Conservation (phyloP, 2,329 filamentous ascomycete species). For the Didymella segeticola region DNA sequence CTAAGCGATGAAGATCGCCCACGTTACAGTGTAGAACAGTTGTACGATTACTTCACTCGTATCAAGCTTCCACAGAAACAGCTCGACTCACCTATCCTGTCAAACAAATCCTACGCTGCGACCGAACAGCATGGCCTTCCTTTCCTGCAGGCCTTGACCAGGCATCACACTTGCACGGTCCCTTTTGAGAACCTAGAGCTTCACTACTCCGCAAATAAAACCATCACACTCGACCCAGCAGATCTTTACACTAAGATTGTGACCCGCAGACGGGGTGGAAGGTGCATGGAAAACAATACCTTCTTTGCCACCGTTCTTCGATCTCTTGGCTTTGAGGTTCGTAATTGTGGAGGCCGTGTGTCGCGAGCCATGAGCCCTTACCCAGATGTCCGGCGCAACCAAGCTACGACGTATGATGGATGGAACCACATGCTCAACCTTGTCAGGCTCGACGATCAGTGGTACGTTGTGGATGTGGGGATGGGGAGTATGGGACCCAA, state of each 20-base stretch:
- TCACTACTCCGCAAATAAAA: slow-evolving; percentile 46
- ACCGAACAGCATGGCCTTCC: slow-evolving; percentile 13
- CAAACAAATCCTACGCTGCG: slow-evolving; percentile 1
- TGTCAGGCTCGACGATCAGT: slow-evolving; percentile 34
- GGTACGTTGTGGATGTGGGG: slow-evolving; percentile 46
- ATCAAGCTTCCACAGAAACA: slow-evolving; percentile 11
- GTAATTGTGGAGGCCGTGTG: slow-evolving; percentile 24
- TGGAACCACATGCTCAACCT: slow-evolving; percentile 52
- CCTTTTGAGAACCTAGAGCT: slow-evolving; percentile 23
- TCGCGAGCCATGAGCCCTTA: slow-evolving; percentile 21
- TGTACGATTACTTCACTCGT: slow-evolving; percentile 10
- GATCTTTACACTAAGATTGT: slow-evolving; percentile 58
- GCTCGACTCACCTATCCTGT: slow-evolving; percentile 8
- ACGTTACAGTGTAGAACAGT: slow-evolving; percentile 7
- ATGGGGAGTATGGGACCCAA: slow-evolving; percentile 34
- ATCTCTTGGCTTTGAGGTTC: slow-evolving; percentile 55
- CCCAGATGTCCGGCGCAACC: slow-evolving; percentile 15
- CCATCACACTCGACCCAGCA: slow-evolving; percentile 54
- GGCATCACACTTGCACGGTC: slow-evolving; percentile 4
- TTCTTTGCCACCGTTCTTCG: slow-evolving; percentile 59
- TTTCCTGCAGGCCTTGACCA: slow-evolving; percentile 12
- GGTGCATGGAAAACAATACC: slow-evolving; percentile 64
- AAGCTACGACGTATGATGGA: slow-evolving; percentile 19
- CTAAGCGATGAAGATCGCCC: slow-evolving; percentile 13
- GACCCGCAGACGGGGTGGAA: slow-evolving; percentile 55